These are phyloP conservation scores for Sphagnum fallax DNA, from an alignment of 228 moss, liverwort and hornwort genomes.

Conservation along the genomic window DNA sequence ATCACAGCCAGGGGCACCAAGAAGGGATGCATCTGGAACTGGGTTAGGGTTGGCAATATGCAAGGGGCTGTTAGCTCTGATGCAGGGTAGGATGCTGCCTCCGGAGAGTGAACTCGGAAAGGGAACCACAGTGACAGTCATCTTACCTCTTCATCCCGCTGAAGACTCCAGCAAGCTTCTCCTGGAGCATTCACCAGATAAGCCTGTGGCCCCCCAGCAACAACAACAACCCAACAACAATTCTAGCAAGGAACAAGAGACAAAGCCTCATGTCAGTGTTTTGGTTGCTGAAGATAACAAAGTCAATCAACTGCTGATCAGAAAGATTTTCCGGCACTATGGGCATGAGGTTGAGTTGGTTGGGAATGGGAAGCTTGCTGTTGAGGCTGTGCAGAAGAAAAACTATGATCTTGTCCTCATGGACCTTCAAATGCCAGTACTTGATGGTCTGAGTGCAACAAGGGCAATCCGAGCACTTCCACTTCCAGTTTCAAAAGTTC, in stretches of 20 bases:
- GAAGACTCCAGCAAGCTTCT: conserved; percentile 57
- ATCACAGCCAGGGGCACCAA: conserved; percentile 62
- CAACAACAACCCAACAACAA: not conserved
- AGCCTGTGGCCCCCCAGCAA: conserved; percentile 21
- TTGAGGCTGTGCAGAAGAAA: conserved; percentile 79
- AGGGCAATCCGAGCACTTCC: conserved; percentile 77
- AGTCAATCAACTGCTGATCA: conserved; percentile 83
- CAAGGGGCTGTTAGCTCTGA: conserved; percentile 72
- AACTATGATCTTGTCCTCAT: conserved; percentile 78
- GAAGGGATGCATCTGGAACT: conserved; percentile 78
- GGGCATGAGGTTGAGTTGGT: conserved; percentile 77
- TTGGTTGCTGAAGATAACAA: conserved; percentile 87
- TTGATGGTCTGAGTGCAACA: conserved; percentile 90
- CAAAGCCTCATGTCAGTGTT: conserved; percentile 42
- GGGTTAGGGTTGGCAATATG: conserved; percentile 87
- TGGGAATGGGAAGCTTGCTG: conserved; percentile 86
- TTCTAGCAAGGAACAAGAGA: conserved; percentile 14
- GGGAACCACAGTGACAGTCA: conserved; percentile 70
- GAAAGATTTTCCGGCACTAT: conserved; percentile 79
- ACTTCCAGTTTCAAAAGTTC: conserved; percentile 34
- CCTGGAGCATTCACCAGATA: conserved; percentile 26
- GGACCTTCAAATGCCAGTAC: conserved; percentile 98
- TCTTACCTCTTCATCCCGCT: conserved; percentile 69
- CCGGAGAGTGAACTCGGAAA: conserved; percentile 49
- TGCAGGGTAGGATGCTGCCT: conserved; percentile 64